Base-by-base conservation (phyloP, 306 rosid genomes). In the Prunus davidiana region DNA sequence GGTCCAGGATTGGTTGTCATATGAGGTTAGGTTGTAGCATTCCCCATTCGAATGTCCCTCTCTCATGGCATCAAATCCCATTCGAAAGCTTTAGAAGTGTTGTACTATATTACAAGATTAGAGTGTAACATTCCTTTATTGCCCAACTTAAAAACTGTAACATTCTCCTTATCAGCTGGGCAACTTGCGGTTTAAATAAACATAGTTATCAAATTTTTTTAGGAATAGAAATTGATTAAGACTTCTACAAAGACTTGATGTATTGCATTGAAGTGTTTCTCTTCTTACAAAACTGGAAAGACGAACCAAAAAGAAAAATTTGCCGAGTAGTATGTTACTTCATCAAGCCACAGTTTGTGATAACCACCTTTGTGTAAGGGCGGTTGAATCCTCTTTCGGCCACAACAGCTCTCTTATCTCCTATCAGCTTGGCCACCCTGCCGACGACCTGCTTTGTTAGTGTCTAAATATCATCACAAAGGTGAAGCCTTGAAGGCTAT, bases 341-440 rank as follows among this genome's bases (percentile, higher is more conserved):
- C 73, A 78, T 65, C 82, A 88, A 66, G 76, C 96, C 96, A 22
- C 91, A 89, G 81, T 88, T 91, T 72, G 88, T 91, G 70, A 91
- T 83, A 1, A 87, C 43, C 38, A 89, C 88, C 83, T 88, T 89
- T 0, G 97, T 85, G 60, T 89, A 89, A 76, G 97, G 96, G 32
- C 92, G 93, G 84, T 93, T 91, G 87, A 91, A 91, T 55, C 97
- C 97, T 82, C 96, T 87, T 86, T 93, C 95, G 63, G 96, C 96
- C 60, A 88, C 96, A 20, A 93, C 89, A 30, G 91, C 98, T 80
- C 91, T 84, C 82, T 91, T 93, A 78, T 93, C 98, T 28, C 98
- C 98, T 51, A 93, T 89, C 46, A 89, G 84, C 93, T 91, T 93
- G 66, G 97, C 98, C 80, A 89, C 97, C 91, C 98, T 93, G 83